phyloP scores from a whole-genome alignment of 169 alveolate species.

The Cyclospora cayetanensis region DNA sequence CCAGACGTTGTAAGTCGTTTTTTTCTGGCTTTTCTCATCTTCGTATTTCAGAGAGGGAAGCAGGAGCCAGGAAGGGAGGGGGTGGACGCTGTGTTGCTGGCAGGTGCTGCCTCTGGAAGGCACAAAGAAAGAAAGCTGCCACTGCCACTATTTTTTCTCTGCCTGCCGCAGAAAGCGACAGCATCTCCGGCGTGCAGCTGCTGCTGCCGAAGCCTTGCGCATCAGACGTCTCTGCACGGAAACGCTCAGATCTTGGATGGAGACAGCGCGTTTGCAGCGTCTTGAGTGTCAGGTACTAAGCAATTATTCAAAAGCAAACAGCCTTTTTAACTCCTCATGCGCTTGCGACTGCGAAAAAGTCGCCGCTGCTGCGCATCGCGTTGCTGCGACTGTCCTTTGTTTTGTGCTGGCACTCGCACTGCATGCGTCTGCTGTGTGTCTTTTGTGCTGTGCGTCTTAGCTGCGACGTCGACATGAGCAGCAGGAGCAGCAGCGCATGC shows the following conservation, averaged over 20 bases:
- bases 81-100: too few species aligned
- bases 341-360: neutral
- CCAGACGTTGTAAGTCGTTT: neutral
- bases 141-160: neutral
- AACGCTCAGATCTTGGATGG: neutral
- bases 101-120: neutral
- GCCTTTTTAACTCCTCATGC: neutral
- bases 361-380: neutral
- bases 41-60: too few species aligned
- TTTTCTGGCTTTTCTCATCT: neutral
- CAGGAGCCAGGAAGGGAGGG: too few species aligned
- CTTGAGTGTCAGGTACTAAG: neutral
- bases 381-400: neutral
- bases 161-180: neutral
- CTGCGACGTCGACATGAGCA: neutral
- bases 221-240: neutral
- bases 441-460: too few species aligned
- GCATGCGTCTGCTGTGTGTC: too few species aligned
- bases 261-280: neutral
- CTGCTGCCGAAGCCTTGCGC: neutral
- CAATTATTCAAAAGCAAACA: too few species aligned
- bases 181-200: neutral
- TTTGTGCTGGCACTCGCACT: neutral
- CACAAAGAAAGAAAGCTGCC: too few species aligned
- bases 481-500: neutral